These are phyloP conservation scores for Kwoniella mangroviensis DNA, from an alignment of 768 basidiomycete species.

Conservation along the genomic window DNA sequence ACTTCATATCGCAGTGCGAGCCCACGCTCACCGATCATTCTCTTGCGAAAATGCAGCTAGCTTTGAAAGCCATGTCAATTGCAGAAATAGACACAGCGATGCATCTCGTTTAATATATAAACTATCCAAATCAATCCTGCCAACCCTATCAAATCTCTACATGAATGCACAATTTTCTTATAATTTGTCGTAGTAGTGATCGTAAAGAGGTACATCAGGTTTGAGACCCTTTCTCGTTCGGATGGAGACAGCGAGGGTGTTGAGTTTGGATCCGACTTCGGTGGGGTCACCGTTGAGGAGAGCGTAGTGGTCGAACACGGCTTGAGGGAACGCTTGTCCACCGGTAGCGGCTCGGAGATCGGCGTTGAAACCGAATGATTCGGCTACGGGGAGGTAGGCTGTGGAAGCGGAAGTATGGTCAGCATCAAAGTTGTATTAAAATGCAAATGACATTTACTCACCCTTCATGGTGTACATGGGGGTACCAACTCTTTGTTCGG, in stretches of 20 bases:
- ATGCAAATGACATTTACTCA: slow-evolving; percentile 60
- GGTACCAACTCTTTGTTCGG: slow-evolving; percentile 95
- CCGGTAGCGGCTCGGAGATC: slow-evolving; percentile 88
- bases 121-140: neutral
- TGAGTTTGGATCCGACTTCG: slow-evolving; percentile 90
- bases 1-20: too few species aligned
- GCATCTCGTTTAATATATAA: slow-evolving; percentile 8
- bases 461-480: slow-evolving; percentile 99
- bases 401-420: neutral
- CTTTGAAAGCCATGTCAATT: too few species aligned
- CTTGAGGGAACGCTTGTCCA: slow-evolving; percentile 98
- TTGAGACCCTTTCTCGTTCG: slow-evolving; percentile 80
- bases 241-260: slow-evolving; percentile 69
- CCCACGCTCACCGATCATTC: too few species aligned
- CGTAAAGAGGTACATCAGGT: slow-evolving; percentile 42
- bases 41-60: too few species aligned
- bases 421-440: neutral
- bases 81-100: slow-evolving; percentile 17
- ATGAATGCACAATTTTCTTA: slow-evolving; percentile 16
- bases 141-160: neutral
- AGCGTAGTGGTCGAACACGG: slow-evolving; percentile 59
- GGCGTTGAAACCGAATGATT: slow-evolving; percentile 91
- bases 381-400: slow-evolving; percentile 56
- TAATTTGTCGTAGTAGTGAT: slow-evolving; percentile 40
- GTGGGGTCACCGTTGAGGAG: slow-evolving; percentile 64